Base-by-base conservation (phyloP, 495 filamentous ascomycete species). In the Aspergillus leporis region DNA sequence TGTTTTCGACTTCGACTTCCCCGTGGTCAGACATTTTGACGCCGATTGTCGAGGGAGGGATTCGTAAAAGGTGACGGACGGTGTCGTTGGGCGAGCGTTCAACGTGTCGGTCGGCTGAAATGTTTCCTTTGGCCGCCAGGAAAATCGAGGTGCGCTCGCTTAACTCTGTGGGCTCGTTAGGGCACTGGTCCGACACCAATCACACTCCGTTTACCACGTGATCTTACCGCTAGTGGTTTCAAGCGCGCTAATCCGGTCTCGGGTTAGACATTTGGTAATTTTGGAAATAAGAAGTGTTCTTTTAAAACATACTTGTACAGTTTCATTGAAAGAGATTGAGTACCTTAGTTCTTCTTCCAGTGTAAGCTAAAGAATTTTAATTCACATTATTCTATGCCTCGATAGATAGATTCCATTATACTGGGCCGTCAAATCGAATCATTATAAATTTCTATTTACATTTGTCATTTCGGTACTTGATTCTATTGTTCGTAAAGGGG, bases 21-120 rank as follows among this genome's bases (percentile, higher is more conserved):
- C 87, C 93, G 81, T 78, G 85, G 78, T 98, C 93, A 88, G 93
- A 97, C 93, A 94, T 94, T 69, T 80, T 93, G 85, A 72, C 69
- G 70, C 62, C 68, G 65, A 66, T 70, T 76, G 71, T 72, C 74
- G 74, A 68, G 69, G 72, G 69, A 73, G 70, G 70, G 68, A 62
- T 73, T 67, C 59, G 70, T 72, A 71, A 69, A 73, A 66, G 69
- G 61, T 70, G 70, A 69, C 70, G 70, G 72, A 70, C 67, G 69
- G 75, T 73, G 74, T 73, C 75, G 75, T 72, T 71, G 71, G 70
- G 73, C 72, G 68, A 68, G 55, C 61, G 52, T 62, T 53, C 55
- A 63, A 59, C 56, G 67, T 70, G 64, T 68, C 69, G 63, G 63
- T 70, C 70, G 59, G 61, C 65, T 67, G 66, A 71, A 71, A 70